phyloP scores from a whole-genome alignment of 106 monocot genomes.

The Acorus calamus region DNA sequence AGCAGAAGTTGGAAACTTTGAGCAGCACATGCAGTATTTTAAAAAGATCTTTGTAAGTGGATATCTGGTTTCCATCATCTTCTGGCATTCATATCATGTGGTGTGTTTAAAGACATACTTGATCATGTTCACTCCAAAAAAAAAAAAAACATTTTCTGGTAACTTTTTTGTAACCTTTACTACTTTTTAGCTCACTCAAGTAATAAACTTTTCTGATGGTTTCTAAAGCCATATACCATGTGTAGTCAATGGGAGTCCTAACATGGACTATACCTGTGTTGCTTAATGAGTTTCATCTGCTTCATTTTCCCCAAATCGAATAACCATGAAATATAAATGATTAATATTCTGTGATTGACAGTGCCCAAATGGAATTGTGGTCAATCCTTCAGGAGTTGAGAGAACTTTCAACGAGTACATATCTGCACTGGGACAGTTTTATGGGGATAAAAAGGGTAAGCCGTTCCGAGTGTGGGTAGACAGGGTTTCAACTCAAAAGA shows the following conservation, averaged over 20 bases:
- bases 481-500: conserved; percentile 41
- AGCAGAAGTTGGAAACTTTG: conserved; percentile 53
- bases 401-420: conserved; percentile 40
- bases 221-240: no score
- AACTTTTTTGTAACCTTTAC: no score
- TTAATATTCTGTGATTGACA: conserved; percentile 18
- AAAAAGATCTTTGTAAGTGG: conserved; percentile 57
- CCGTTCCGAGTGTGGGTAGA: conserved; percentile 74
- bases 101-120: no score
- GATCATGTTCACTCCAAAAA: no score
- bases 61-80: background rate
- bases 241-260: no score
- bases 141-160: no score
- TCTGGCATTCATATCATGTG: background rate
- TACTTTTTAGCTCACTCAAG: no score
- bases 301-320: no score
- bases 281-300: no score
- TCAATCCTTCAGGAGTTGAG: conserved; percentile 73
- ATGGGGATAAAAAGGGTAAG: conserved; percentile 61
- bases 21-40: conserved; percentile 30
- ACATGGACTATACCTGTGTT: no score
- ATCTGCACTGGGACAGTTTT: conserved; percentile 24
- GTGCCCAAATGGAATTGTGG: conserved; percentile 37
- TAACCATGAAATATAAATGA: no score
- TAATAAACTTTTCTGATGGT: no score